Evolutionary conservation across 192 early-diverging fungal species (phyloP).

Genomic region (Umbelopsis ramanniana): DNA sequence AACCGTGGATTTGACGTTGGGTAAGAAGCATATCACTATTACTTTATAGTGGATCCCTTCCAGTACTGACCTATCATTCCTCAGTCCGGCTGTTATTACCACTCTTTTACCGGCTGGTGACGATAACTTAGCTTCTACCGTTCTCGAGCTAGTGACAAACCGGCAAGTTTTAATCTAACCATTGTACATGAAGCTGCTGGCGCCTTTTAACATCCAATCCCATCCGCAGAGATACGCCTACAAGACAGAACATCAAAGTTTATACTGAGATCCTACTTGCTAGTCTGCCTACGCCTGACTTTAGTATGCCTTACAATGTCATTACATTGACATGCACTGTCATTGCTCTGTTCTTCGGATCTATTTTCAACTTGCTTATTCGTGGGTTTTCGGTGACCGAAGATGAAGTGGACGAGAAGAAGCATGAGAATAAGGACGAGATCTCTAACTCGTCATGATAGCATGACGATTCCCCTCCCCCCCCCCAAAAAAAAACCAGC

Average conservation of each 20-base stretch:
- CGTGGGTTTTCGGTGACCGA: conserved; percentile 59
- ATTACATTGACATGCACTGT: conserved; percentile 97
- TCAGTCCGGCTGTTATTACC: conserved; percentile 61
- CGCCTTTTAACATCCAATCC: background rate
- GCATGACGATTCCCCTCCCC: background rate
- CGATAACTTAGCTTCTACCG: background rate
- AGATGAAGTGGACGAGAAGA: conserved; percentile 13
- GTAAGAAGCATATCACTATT: conserved; percentile 9
- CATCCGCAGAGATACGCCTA: background rate
- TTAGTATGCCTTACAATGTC: conserved; percentile 99
- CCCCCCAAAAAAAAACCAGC: background rate
- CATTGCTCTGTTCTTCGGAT: conserved; percentile 94
- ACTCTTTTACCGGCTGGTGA: conserved; percentile 3
- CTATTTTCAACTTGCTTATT: conserved; percentile 86
- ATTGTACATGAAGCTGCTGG: background rate
- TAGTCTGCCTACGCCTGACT: conserved; percentile 94
- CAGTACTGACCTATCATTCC: background rate
- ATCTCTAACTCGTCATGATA: background rate
- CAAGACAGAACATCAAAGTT: conserved; percentile 41
- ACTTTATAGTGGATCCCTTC: too few species aligned
- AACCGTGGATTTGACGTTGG: conserved; percentile 95
- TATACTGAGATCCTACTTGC: conserved; percentile 90
- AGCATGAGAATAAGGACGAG: background rate
- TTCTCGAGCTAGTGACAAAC: background rate
- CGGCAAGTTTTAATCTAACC: background rate